A percentile compares a stretch with the other conserved stretches of the same genome.
phyloP scores from a whole-genome alignment of 371 early-diverging fungal species.

The Batrachochytrium dendrobatidis region DNA sequence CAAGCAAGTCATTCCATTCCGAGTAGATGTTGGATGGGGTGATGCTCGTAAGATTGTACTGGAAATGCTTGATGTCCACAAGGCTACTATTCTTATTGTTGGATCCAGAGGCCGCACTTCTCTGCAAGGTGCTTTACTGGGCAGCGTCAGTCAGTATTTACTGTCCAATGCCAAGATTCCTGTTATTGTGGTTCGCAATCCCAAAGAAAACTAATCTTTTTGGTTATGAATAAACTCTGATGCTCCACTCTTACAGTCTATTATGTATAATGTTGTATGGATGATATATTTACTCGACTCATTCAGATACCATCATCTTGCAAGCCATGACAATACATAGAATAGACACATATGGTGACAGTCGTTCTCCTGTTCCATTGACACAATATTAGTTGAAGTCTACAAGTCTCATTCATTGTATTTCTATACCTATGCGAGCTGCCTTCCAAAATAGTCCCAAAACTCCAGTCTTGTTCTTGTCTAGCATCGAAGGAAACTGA shows the following conservation, averaged over 20 bases:
- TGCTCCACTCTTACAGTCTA: too few relatives aligned
- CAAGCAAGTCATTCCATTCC: background rate
- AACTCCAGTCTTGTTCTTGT: constrained; percentile 57
- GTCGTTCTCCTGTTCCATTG: constrained; percentile 1
- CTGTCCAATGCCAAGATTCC: constrained; percentile 2
- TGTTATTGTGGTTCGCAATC: constrained; percentile 4
- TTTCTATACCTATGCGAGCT: constrained; percentile 62
- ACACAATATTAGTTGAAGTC: too few relatives aligned
- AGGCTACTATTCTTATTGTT: constrained; percentile 9
- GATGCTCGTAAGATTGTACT: constrained; percentile 2
- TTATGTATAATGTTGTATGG: too few relatives aligned
- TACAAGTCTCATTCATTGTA: too few relatives aligned
- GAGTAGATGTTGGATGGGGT: background rate
- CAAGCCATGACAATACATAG: background rate
- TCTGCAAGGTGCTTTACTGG: constrained; percentile 1
- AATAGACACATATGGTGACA: background rate
- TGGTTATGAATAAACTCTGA: too few relatives aligned
- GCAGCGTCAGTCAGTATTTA: constrained; percentile 5
- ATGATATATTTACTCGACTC: too few relatives aligned
- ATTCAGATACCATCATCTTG: too few relatives aligned
- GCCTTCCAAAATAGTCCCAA: constrained; percentile 87
- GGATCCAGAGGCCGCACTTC: constrained; percentile 2
- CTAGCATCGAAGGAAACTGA: constrained; percentile 63
- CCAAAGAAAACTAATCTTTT: too few relatives aligned
- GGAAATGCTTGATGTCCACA: background rate